Conservation (phyloP, 139 green algal genomes). For the Chloropicon primus region DNA sequence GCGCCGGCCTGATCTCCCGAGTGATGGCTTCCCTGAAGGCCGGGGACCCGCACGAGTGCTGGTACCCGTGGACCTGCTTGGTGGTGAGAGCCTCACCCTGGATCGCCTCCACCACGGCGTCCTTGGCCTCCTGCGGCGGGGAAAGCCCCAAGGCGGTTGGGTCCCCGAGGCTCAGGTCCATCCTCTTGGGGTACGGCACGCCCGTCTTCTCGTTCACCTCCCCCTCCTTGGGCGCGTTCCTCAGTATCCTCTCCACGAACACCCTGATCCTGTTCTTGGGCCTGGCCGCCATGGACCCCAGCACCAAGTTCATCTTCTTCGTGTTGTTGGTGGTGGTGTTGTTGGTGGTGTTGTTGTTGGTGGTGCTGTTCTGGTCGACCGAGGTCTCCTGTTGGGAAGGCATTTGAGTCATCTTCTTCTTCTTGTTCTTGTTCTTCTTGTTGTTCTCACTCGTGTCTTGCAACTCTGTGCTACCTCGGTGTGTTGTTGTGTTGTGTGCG, state of each 20-base stretch:
- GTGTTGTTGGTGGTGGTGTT: too few species aligned
- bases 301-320: neutral
- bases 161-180: constrained; percentile 11
- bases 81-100: neutral
- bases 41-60: constrained; percentile 10
- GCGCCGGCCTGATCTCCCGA: neutral
- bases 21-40: constrained; percentile 4
- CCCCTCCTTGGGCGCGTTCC: neutral
- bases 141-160: constrained; percentile 15
- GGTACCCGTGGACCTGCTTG: constrained; percentile 22
- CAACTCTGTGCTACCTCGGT: too few species aligned
- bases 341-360: too few species aligned
- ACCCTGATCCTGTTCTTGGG: neutral
- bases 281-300: neutral
- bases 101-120: constrained; percentile 7
- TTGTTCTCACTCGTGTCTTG: too few species aligned
- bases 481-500: too few species aligned
- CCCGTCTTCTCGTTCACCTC: neutral
- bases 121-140: constrained; percentile 5
- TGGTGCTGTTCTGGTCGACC: too few species aligned
- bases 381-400: too few species aligned
- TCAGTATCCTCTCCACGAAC: neutral
- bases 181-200: neutral
- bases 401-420: too few species aligned
- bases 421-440: too few species aligned